Conservation (phyloP, 2,329 filamentous ascomycete species). For the Pochonia chlamydosporia region DNA sequence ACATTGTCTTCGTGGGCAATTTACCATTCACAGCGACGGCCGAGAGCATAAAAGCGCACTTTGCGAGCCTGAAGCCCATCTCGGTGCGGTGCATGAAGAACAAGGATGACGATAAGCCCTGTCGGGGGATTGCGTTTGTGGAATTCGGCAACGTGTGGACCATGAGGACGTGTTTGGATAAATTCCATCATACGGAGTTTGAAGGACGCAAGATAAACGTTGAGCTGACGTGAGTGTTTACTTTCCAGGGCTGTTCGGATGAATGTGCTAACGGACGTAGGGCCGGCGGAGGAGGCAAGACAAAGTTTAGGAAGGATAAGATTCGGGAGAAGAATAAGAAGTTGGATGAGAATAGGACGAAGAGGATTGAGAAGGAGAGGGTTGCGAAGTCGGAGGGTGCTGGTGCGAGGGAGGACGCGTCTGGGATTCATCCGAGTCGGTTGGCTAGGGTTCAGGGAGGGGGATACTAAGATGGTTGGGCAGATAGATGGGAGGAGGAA, state of each 20-base stretch:
- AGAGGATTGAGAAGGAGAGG: constrained; percentile 43
- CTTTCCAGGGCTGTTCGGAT: background rate
- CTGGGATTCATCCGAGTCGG: constrained; percentile 48
- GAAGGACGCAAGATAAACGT: constrained; percentile 75
- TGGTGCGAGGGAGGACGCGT: constrained; percentile 17
- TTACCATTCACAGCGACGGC: constrained; percentile 78
- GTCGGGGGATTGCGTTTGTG: constrained; percentile 77
- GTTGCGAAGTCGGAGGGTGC: constrained; percentile 25
- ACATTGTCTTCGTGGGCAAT: constrained; percentile 55
- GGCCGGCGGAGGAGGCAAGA: constrained; percentile 81
- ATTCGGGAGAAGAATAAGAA: constrained; percentile 83
- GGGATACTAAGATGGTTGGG: constrained; percentile 6
- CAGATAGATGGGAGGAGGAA: no score
- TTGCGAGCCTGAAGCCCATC: constrained; percentile 55
- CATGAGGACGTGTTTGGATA: constrained; percentile 88
- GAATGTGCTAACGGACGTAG: constrained; percentile 30
- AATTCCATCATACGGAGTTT: constrained; percentile 83
- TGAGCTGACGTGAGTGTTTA: constrained; percentile 67
- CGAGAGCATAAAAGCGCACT: constrained; percentile 66
- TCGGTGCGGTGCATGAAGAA: constrained; percentile 63
- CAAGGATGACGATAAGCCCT: constrained; percentile 52
- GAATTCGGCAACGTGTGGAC: constrained; percentile 82
- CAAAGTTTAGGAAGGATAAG: constrained; percentile 63
- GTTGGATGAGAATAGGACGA: constrained; percentile 60
- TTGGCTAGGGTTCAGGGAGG: constrained; percentile 22